Evolutionary conservation across 2,329 filamentous ascomycete species (phyloP), one percentile per base, ranked within the genome.

Genomic region (Moelleriella libera): DNA sequence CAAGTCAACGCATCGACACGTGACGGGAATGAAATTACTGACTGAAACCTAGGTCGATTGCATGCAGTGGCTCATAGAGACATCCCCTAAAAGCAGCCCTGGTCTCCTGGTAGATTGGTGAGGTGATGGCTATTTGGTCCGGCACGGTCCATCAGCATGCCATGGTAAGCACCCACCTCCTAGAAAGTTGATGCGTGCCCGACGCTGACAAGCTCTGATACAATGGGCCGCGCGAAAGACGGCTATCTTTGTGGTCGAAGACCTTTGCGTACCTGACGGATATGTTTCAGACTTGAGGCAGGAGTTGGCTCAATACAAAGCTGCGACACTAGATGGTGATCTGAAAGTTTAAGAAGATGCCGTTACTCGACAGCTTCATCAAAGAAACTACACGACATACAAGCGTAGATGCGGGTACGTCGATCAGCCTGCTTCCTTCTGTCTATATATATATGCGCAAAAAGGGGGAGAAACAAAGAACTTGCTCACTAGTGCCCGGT

Each of bases 121-220:
- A 52, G n/a, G 43, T 49, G n/a, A 52, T 50, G 46, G 50, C 50
- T 1, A 41, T 52, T 14, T 52, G 50, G 49, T 49, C 50, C 39
- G 43, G 49, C 32, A 48, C 50, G 4, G 47, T 49, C 2, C 50
- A 51, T 30, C 37, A 44, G 30, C 32, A 49, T 11, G 39, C 50
- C 21, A 51, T 43, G 37, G 50, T 49, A 44, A 39, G 49, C n/a
- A 41, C 5, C 11, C 14, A 44, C 30, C 5, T 11, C 41, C 14
- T 28, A 3, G 21, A 21, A 21, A 21, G 21, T 21, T 21, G 21
- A 21, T 21, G 21, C 21, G 21, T 21, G 21, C 21, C 21, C 21
- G 21, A 21, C 21, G 21, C 21, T 21, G 21, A 21, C 21, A 21
- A 21, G 21, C 21, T 21, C 21, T 3, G 21, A 21, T 21, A 21